Evolutionary conservation across 1,284 basidiomycete species (phyloP).

Genomic region (Boletus sp.): DNA sequence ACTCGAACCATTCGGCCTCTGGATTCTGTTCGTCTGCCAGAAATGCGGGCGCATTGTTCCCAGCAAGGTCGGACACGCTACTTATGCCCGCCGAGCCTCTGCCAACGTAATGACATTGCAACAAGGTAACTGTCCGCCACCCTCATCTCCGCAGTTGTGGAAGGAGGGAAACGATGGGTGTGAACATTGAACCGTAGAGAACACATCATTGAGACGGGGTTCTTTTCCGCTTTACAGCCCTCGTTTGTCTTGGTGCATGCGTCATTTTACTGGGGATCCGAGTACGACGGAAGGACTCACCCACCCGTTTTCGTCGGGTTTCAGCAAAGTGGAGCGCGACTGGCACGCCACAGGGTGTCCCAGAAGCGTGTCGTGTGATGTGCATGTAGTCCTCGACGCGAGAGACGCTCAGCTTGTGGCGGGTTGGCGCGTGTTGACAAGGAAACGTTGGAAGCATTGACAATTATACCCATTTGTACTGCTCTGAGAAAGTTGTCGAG

Average conservation of each 20-base stretch:
- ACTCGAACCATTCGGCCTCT: not conserved
- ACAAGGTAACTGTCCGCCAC: not conserved
- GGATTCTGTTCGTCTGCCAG: not conserved
- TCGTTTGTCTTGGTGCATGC: not conserved
- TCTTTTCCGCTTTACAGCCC: not conserved
- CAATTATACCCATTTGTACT: not conserved
- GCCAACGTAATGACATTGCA: not conserved
- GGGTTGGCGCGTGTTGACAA: constrained; percentile 3
- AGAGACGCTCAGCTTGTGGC: constrained; percentile 1
- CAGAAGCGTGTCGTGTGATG: not conserved
- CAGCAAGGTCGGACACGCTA: not conserved
- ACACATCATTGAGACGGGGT: not conserved
- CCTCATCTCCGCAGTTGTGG: not conserved
- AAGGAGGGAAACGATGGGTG: not conserved
- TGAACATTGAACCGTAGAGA: not conserved
- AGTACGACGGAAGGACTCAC: not conserved
- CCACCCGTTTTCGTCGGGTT: not conserved
- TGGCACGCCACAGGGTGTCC: not conserved
- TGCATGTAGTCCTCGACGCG: not conserved
- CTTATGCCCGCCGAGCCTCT: not conserved
- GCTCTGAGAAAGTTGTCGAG: not conserved
- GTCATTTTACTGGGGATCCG: not conserved
- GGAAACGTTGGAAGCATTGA: not conserved
- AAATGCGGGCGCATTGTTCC: not conserved
- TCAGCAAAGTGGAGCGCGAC: not conserved